Conservation (phyloP, 805 yeast genomes). For the Wickerhamiella brachini region DNA sequence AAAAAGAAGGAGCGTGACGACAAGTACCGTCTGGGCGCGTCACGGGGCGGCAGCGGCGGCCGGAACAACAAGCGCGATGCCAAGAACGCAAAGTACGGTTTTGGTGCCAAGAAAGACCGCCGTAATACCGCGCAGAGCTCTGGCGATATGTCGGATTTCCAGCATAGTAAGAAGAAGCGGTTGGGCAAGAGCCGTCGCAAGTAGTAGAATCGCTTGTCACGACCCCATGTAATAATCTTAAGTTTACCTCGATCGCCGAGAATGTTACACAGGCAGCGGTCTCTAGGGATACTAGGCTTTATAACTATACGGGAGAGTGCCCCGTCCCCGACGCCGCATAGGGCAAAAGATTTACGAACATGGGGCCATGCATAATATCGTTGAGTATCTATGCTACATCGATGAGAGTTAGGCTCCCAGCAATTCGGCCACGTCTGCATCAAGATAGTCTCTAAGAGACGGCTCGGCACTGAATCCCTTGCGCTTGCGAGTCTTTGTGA, state of each 20-base stretch:
- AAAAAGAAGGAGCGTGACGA: constrained; percentile 30
- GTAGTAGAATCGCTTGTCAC: too few relatives aligned
- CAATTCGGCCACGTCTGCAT: constrained; percentile 39
- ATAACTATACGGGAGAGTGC: too few relatives aligned
- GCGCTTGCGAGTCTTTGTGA: constrained; percentile 74
- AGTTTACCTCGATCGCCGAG: too few relatives aligned
- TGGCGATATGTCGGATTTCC: constrained; percentile 50
- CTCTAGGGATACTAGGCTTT: too few relatives aligned
- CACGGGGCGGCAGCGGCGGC: not conserved
- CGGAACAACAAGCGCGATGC: constrained; percentile 55
- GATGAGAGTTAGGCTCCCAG: constrained; percentile 18
- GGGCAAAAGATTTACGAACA: too few relatives aligned
- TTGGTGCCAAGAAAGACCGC: constrained; percentile 64
- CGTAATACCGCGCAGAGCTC: constrained; percentile 61
- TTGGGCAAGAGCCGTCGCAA: constrained; percentile 14
- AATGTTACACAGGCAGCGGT: too few relatives aligned
- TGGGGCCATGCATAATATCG: too few relatives aligned
- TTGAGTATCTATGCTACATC: too few relatives aligned
- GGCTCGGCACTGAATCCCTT: constrained; percentile 76
- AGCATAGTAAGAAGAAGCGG: constrained; percentile 36
- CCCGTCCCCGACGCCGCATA: too few relatives aligned
- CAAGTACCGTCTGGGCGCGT: constrained; percentile 28
- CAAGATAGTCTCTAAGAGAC: constrained; percentile 51
- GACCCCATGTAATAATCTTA: too few relatives aligned
- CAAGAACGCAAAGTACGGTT: constrained; percentile 61